These are phyloP conservation scores for Umbelopsis ramanniana DNA, from an alignment of 192 early-diverging fungal species.

Conservation along the genomic window DNA sequence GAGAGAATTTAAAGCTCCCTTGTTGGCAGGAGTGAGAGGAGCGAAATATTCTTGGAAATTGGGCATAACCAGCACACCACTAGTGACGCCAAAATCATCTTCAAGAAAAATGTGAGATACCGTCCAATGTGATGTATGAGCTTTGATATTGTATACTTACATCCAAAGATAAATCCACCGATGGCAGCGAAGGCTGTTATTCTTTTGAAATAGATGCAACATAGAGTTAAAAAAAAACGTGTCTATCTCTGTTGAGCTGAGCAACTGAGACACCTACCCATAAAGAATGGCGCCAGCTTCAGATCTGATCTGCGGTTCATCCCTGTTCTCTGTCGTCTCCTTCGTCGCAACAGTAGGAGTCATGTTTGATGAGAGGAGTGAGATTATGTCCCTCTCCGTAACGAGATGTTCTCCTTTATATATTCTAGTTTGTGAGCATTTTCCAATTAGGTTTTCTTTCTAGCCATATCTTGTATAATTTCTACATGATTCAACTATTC, in stretches of 20 bases:
- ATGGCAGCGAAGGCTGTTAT: constrained; percentile 60
- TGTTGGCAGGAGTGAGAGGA: constrained; percentile 38
- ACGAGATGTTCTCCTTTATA: neutral
- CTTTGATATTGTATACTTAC: neutral
- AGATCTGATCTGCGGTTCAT: constrained; percentile 22
- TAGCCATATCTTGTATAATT: neutral
- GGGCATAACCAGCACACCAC: constrained; percentile 70
- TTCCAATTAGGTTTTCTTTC: neutral
- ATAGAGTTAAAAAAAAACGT: neutral
- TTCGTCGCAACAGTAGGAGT: constrained; percentile 21
- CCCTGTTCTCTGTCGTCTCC: neutral
- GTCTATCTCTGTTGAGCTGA: neutral
- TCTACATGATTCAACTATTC: neutral
- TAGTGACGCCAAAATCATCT: constrained; percentile 74
- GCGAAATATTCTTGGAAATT: constrained; percentile 56
- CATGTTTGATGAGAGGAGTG: constrained; percentile 4
- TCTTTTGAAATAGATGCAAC: constrained; percentile 20
- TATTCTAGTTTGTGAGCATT: neutral
- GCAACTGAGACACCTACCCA: neutral
- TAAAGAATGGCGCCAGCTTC: constrained; percentile 29
- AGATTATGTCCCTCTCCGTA: neutral
- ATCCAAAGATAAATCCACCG: constrained; percentile 76
- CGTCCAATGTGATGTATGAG: neutral
- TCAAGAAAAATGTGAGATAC: neutral
- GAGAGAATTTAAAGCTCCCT: constrained; percentile 28